phyloP scores from a whole-genome alignment of 345 rosid species.

The Cochlearia excelsa region DNA sequence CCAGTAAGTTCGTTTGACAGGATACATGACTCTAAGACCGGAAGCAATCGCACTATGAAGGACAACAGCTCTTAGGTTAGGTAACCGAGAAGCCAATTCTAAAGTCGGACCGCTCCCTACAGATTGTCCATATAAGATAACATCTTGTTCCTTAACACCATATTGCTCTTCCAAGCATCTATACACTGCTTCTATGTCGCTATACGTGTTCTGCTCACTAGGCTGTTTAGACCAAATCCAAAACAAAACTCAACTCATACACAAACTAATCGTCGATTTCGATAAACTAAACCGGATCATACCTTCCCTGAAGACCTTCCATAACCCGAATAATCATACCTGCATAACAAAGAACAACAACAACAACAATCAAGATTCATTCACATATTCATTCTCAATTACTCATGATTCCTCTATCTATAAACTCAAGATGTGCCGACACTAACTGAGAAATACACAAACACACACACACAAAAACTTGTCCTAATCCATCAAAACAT shows the following conservation, averaged over 20 bases:
- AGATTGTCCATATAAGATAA: slow-evolving; percentile 87
- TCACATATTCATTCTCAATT: too few species aligned
- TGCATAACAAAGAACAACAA: slow-evolving; percentile 20
- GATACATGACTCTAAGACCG: slow-evolving; percentile 88
- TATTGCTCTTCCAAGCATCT: slow-evolving; percentile 74
- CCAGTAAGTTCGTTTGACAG: slow-evolving; percentile 91
- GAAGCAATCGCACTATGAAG: slow-evolving; percentile 93
- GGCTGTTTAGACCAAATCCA: slow-evolving; percentile 42
- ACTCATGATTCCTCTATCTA: too few species aligned
- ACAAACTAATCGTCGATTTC: not conserved
- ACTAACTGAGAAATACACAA: too few species aligned
- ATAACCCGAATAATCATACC: slow-evolving; percentile 96
- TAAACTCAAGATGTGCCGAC: too few species aligned
- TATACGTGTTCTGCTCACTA: slow-evolving; percentile 81
- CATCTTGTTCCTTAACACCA: slow-evolving; percentile 76
- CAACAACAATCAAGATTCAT: not conserved
- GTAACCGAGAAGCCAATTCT: slow-evolving; percentile 71
- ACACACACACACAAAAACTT: too few species aligned
- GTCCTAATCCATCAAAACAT: too few species aligned
- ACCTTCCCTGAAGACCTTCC: slow-evolving; percentile 98
- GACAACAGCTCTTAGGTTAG: slow-evolving; percentile 77
- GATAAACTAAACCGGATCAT: not conserved
- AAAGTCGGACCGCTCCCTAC: slow-evolving; percentile 95
- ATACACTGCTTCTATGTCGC: slow-evolving; percentile 84
- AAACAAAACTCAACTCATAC: too few species aligned